Evolutionary conservation across 495 filamentous ascomycete genomes (phyloP), one percentile per base, ranked within the genome.

Genomic region (Hyaloscypha bicolor): DNA sequence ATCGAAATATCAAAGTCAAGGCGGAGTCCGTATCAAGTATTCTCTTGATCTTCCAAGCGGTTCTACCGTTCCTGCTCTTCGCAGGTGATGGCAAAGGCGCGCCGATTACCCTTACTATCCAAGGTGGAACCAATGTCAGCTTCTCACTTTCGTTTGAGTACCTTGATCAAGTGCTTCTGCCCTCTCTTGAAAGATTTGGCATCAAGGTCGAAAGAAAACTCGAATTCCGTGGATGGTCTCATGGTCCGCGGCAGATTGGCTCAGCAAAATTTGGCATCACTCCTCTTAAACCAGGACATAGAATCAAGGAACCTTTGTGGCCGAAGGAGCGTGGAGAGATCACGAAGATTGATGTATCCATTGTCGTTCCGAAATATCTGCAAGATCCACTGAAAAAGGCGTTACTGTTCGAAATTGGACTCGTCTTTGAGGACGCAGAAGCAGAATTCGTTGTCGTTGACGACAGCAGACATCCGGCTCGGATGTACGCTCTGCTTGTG

Each of bases 121-220:
- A 82, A 3, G 93, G 93, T 21, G 92, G 93, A 19, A 95, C 93
- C 2, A 94, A 96, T 73, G 85, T 89, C 3, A 85, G 86, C 2
- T 88, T 81, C 64, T 90, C 91, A 0, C 88, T 87, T 32, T 92
- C 88, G 4, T 90, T 84, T 77, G 92, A 96, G 72, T 96, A 96
- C 73, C 74, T 92, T 0, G 76, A 85, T 48, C 91, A 94, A 71
- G 91, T 96, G 0, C 79, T 96, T 12, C 76, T 90, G 4, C 93
- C 92, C 0, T 84, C 85, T 32, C 83, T 95, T n/a, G 76, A 84
- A 37, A 81, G 76, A 61, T 76, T 90, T 12, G 91, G 90, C 57
- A 80, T 91, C 25, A 69, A 63, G 3, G 80, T 94, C 31, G 79
- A 81, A 12, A 75, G 88, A 6, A 77, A 75, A 33, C 78, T 94